These are phyloP conservation scores for Leccinum ochraceum DNA, from an alignment of 768 basidiomycete genomes.

Conservation along the genomic window DNA sequence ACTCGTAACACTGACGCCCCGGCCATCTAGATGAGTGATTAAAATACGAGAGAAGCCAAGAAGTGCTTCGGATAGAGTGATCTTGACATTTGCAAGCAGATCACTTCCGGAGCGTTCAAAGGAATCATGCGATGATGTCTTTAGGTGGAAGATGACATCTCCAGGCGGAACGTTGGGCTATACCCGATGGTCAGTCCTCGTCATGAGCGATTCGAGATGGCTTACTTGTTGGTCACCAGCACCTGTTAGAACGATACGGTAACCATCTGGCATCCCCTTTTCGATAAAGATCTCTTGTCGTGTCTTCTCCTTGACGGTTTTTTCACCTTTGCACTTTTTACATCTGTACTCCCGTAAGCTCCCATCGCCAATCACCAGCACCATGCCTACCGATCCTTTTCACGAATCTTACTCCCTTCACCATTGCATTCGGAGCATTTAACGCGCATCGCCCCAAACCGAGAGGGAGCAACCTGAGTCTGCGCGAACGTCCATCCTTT, in stretches of 20 bases:
- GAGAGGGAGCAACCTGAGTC: slow-evolving; percentile 51
- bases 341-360: slow-evolving; percentile 53
- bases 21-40: slow-evolving; percentile 89
- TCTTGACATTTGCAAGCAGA: slow-evolving; percentile 74
- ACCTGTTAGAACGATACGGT: slow-evolving; percentile 86
- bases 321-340: slow-evolving; percentile 92
- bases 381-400: slow-evolving; percentile 72
- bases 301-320: slow-evolving; percentile 83
- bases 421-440: slow-evolving; percentile 74
- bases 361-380: background rate
- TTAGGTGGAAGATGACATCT: slow-evolving; percentile 86
- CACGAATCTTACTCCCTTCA: slow-evolving; percentile 67
- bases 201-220: background rate
- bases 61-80: slow-evolving; percentile 92
- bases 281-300: slow-evolving; percentile 86
- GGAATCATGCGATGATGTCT: slow-evolving; percentile 64
- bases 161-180: slow-evolving; percentile 87
- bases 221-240: slow-evolving; percentile 88
- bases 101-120: slow-evolving; percentile 86
- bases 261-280: slow-evolving; percentile 80
- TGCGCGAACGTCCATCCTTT: slow-evolving; percentile 72
- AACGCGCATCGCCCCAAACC: slow-evolving; percentile 51
- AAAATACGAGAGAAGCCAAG: slow-evolving; percentile 93
- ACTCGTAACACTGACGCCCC: slow-evolving; percentile 78
- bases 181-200: slow-evolving; percentile 9